Base-by-base conservation (phyloP, 2,329 filamentous ascomycete genomes). In the Aurifilum marmelostoma region DNA sequence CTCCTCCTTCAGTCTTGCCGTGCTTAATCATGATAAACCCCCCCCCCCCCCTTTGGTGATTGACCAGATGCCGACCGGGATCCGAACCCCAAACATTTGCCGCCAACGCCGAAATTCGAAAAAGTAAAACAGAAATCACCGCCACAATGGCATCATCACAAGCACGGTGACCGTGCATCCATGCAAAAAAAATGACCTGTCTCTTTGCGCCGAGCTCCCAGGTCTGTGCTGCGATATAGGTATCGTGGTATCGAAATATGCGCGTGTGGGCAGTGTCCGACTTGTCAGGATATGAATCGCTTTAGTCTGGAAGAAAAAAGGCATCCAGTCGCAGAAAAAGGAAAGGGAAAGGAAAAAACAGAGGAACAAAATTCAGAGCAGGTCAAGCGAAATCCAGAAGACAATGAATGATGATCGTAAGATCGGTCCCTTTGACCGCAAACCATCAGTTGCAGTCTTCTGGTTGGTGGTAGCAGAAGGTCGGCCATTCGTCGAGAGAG, bases 181-280 rank as follows among this genome's bases (percentile, higher is more conserved):
- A 29, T 16, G 34, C 4, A 34, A 4, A 34, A 34, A 29, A 56
- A 16, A 5, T 29, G 27, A 29, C 18, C 29, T 16, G 37, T n/a
- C 14, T 9, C 21, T 24, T 24, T 27, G 52, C 24, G 24, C 52
- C 24, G 24, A 29, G 14, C 12, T 4, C 14, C 43, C 11, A 29
- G n/a, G n/a, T 34, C 29, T 37, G 56, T 37, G 56, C 56, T 34
- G 56, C 32, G 29, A 37, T 59, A 24, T n/a, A 34, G 56, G 56
- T 59, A 37, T 37, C 56, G 24, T 59, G 56, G 32, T 37, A 59
- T 59, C 56, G 29, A 59, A 37, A 37, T 18, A 56, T 27, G 29
- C 52, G 56, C 32, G 56, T 32, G 21, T 56, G 16, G 29, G 56
- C 14, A 9, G 37, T 34, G 9, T 59, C 29, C 6, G 32, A 2